These are phyloP conservation scores for Tetrahymena elliotti DNA, from an alignment of 73 alveolate genomes.

Conservation along the genomic window DNA sequence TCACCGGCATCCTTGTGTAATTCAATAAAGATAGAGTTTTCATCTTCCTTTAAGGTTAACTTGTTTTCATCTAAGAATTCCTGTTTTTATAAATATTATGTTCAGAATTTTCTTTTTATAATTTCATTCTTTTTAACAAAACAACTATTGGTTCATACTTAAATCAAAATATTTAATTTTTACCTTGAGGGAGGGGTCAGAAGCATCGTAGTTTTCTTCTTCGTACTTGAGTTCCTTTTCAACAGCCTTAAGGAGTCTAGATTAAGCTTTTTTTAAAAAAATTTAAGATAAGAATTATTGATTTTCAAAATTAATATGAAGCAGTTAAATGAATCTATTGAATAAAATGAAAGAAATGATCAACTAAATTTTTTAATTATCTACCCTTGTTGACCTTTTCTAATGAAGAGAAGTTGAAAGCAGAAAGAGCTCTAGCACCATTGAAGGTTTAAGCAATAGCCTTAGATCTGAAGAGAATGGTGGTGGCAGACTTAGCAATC, in stretches of 20 bases:
- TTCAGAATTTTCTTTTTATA: not conserved
- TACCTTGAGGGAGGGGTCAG: conserved; percentile 8
- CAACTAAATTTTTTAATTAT: not conserved
- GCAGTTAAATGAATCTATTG: not conserved
- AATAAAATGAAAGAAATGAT: not conserved
- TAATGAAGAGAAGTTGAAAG: not conserved
- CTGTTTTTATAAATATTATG: not conserved
- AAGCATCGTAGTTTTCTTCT: conserved; percentile 13
- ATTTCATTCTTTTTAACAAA: not conserved
- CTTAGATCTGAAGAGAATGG: not conserved
- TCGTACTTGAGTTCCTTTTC: conserved; percentile 37
- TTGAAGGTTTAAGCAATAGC: not conserved
- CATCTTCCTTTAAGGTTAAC: conserved; percentile 11
- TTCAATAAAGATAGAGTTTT: not conserved
- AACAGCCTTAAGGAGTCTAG: conserved; percentile 17
- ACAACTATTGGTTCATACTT: not conserved
- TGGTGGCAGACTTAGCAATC: not conserved
- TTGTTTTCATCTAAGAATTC: conserved; percentile 7
- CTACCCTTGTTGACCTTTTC: not conserved
- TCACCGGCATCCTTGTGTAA: conserved; percentile 26
- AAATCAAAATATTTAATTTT: not conserved
- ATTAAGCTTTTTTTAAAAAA: not conserved
- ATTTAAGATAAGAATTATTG: not conserved
- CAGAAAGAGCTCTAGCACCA: not conserved
- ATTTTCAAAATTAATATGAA: too few relatives aligned